Evolutionary conservation across 306 rosid genomes (phyloP), one percentile per base, ranked within the genome.

Genomic region (Corylus americana): DNA sequence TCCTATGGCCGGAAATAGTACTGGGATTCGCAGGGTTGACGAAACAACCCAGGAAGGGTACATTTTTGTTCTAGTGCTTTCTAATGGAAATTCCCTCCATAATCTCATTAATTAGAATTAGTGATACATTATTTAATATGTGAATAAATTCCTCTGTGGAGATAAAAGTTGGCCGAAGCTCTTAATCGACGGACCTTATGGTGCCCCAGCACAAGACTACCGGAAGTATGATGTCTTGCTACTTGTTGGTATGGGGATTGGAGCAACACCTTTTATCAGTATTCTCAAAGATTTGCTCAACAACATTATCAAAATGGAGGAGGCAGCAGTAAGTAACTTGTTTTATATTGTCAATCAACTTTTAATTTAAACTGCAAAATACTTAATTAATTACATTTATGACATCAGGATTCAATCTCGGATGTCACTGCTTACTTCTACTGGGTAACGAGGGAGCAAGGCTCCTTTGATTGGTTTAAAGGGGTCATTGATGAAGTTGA

Each of bases 391-490:
- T 29, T 29, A 29, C 64, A 13, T 20, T 11, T 62, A 18, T 73
- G 55, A 71, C 62, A 50, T 67, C 91, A 96, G 99, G 98, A 93
- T 69, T 88, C 86, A 1, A 47, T 84, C 76, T 89, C 93, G 20
- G 92, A 90, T 82, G 68, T 83, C 71, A 87, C 91, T 63, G 98
- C 99, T 50, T 93, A 91, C 87, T 96, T 96, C 59, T 96, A 93
- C 82, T 96, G 98, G 99, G 98, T 96, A 61, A 96, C 99, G 42
- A 90, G 98, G 85, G 99, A 96, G 82, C 99, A 96, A 81, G 99
- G 99, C 49, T 96, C 99, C 54, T 96, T 96, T 74, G 99, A 96
- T 90, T 96, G 99, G 99, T 96, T 96, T 83, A 96, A 96, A 88
- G 99, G 98, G 75, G 98, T 96, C 63, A 96, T 93, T 98, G 93